phyloP scores from a whole-genome alignment of 2,329 filamentous ascomycete genomes.

The Cladophialophora bantiana region DNA sequence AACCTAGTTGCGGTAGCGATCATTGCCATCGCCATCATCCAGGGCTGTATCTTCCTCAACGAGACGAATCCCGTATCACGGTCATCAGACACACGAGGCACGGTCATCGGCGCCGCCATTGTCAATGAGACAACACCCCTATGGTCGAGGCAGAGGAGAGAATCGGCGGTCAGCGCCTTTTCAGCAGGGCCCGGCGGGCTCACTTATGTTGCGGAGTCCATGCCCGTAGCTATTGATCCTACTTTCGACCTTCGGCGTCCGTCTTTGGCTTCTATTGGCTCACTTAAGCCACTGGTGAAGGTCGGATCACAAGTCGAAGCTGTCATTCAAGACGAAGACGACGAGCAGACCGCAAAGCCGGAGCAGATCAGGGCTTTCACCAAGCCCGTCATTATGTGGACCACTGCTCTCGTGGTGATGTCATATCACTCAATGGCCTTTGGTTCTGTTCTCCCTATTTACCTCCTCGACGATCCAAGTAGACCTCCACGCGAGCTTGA shows the following conservation, averaged over 20 bases:
- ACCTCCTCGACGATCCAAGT: constrained; percentile 51
- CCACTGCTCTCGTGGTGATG: constrained; percentile 51
- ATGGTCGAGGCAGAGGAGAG: constrained; percentile 11
- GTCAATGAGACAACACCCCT: constrained; percentile 33
- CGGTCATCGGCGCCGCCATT: background rate
- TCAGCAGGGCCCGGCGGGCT: constrained; percentile 6
- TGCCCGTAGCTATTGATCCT: constrained; percentile 28
- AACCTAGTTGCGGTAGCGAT: constrained; percentile 34
- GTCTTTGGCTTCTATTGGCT: constrained; percentile 32
- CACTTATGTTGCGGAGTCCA: constrained; percentile 19
- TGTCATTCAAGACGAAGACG: constrained; percentile 23
- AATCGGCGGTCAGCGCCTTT: constrained; percentile 12
- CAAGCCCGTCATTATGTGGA: constrained; percentile 50
- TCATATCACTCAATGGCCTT: constrained; percentile 59
- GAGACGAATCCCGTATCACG: constrained; percentile 35
- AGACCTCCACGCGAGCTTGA: constrained; percentile 22
- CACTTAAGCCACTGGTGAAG: constrained; percentile 17
- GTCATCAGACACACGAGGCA: background rate
- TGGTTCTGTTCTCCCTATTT: constrained; percentile 52
- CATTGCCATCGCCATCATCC: constrained; percentile 34
- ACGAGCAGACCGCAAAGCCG: background rate
- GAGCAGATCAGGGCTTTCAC: constrained; percentile 29
- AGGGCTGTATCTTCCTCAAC: constrained; percentile 34
- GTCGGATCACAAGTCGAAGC: constrained; percentile 12
- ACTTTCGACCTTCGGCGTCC: constrained; percentile 33